These are phyloP conservation scores for Chenopodium berlandieri DNA, from an alignment of 148 eudicot genomes.

Conservation along the genomic window DNA sequence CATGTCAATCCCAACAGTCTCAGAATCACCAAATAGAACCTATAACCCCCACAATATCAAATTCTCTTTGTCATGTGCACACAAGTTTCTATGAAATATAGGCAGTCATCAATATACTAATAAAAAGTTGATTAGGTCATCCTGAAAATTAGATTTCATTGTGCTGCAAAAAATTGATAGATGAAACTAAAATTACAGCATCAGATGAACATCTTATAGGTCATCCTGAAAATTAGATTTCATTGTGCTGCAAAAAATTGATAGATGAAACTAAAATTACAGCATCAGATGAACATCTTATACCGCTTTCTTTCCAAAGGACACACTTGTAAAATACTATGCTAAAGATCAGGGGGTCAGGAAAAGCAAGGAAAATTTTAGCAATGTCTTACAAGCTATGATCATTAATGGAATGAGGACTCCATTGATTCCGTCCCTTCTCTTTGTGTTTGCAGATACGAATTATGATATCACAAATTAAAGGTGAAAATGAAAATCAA, in stretches of 20 bases:
- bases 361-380: neutral
- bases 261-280: too few relatives aligned
- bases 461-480: neutral
- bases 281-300: too few relatives aligned
- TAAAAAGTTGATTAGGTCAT: too few relatives aligned
- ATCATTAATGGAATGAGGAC: too few relatives aligned
- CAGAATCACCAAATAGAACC: neutral
- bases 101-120: neutral
- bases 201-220: too few relatives aligned
- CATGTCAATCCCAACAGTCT: conserved; percentile 11
- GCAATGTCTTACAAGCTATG: neutral
- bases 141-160: too few relatives aligned
- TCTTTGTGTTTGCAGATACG: neutral
- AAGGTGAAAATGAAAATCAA: neutral
- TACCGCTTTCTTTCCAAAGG: neutral
- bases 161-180: too few relatives aligned
- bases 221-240: too few relatives aligned
- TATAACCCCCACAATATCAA: neutral
- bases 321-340: neutral
- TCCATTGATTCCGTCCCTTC: neutral
- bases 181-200: too few relatives aligned
- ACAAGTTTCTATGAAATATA: neutral
- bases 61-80: neutral
- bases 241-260: too few relatives aligned
- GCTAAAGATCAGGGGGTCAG: neutral